Conservation (phyloP, 768 basidiomycete species). For the Suillus weaverae region DNA sequence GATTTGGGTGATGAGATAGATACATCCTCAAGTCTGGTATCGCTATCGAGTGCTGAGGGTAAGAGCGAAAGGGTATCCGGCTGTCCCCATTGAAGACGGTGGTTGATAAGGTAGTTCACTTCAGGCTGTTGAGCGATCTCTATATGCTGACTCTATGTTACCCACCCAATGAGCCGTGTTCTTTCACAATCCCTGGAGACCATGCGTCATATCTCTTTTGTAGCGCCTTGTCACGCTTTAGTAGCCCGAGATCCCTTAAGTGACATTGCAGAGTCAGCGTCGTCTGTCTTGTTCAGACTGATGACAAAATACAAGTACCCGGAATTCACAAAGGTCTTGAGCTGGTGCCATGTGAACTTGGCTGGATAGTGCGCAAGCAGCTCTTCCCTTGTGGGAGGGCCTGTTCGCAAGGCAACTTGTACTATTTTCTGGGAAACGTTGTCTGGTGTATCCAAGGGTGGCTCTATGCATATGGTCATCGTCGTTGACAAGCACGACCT, state of each 20-base stretch:
- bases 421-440: neutral
- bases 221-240: conserved; percentile 71
- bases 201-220: conserved; percentile 69
- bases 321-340: conserved; percentile 77
- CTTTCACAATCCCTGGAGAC: conserved; percentile 49
- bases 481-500: conserved; percentile 17
- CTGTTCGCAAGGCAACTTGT: conserved; percentile 46
- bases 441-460: neutral
- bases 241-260: conserved; percentile 71
- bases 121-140: conserved; percentile 6
- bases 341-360: conserved; percentile 72
- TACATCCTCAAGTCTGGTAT: neutral
- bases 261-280: neutral
- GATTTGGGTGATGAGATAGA: neutral
- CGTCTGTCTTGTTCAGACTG: neutral
- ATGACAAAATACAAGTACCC: conserved; percentile 46
- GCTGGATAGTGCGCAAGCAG: conserved; percentile 68
- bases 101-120: conserved; percentile 73
- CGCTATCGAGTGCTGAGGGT: conserved; percentile 47
- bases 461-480: conserved; percentile 11
- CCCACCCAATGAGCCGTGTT: conserved; percentile 70
- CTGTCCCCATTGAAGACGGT: conserved; percentile 76
- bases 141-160: conserved; percentile 7
- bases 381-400: conserved; percentile 70
- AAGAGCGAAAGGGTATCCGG: conserved; percentile 65